phyloP scores from a whole-genome alignment of 192 early-diverging fungal genomes.

The Oehlia diaphana region DNA sequence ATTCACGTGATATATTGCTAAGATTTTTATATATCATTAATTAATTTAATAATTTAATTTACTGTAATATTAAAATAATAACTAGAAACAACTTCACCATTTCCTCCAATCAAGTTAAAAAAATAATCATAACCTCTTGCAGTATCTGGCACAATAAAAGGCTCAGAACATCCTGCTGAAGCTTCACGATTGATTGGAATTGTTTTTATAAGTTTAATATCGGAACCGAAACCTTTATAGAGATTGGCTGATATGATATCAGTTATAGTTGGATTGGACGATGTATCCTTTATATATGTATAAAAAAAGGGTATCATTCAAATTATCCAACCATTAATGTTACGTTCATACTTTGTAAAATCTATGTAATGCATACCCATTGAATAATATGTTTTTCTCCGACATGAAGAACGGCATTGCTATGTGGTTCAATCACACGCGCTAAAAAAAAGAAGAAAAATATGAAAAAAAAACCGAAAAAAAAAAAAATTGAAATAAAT shows the following conservation, averaged over 20 bases:
- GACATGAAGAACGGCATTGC: not conserved
- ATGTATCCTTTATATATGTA: not conserved
- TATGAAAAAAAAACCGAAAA: too few species aligned
- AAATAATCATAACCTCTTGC: not conserved
- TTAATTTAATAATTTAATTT: not conserved
- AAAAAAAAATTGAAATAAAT: not conserved
- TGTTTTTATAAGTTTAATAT: not conserved
- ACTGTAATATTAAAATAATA: constrained; percentile 5
- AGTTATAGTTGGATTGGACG: not conserved
- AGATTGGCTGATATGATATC: not conserved
- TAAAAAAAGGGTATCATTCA: not conserved
- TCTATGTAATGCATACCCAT: not conserved
- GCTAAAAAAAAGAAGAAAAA: not conserved
- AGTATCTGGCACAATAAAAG: not conserved
- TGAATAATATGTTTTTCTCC: not conserved
- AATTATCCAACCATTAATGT: not conserved
- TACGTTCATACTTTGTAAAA: too few species aligned
- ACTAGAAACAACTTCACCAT: not conserved
- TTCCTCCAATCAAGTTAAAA: not conserved
- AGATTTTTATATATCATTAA: too few species aligned
- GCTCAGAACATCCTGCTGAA: not conserved
- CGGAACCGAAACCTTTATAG: not conserved
- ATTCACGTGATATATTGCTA: too few species aligned
- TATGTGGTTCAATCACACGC: constrained; percentile 8
- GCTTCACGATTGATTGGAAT: constrained; percentile 5